Evolutionary conservation across 169 alveolate genomes (phyloP).

Genomic region (Plasmodium gonderi): DNA sequence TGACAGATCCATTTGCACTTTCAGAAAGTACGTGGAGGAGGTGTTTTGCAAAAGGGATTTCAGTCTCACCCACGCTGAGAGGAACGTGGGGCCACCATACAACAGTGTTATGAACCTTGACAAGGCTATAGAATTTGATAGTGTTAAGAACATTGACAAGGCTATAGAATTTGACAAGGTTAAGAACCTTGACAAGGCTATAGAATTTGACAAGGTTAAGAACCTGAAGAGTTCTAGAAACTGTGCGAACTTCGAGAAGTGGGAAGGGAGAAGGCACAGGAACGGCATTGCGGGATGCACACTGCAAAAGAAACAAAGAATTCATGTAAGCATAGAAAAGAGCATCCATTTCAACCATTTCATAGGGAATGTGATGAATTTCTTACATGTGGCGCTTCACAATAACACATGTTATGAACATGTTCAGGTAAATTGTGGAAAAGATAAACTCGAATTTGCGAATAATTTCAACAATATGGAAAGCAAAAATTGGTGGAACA

Average conservation of each 20-base stretch:
- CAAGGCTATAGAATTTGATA: no score
- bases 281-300: neutral
- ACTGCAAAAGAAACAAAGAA: neutral
- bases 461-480: neutral
- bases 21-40: conserved; percentile 1
- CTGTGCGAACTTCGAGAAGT: no score
- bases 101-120: no score
- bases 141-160: no score
- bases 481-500: neutral
- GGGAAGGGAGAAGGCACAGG: neutral
- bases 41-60: neutral
- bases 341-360: conserved; percentile 8
- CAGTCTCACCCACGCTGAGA: neutral
- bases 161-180: no score
- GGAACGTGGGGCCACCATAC: no score
- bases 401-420: neutral
- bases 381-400: neutral
- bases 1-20: neutral
- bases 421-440: neutral
- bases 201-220: no score
- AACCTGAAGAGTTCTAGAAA: no score
- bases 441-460: neutral
- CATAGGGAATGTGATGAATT: neutral
- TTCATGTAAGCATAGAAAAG: conserved; percentile 3
- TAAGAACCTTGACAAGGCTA: no score